Evolutionary conservation across 2,329 filamentous ascomycete species (phyloP), one percentile per base, ranked within the genome.

Genomic region (Bipolaris victoriae): DNA sequence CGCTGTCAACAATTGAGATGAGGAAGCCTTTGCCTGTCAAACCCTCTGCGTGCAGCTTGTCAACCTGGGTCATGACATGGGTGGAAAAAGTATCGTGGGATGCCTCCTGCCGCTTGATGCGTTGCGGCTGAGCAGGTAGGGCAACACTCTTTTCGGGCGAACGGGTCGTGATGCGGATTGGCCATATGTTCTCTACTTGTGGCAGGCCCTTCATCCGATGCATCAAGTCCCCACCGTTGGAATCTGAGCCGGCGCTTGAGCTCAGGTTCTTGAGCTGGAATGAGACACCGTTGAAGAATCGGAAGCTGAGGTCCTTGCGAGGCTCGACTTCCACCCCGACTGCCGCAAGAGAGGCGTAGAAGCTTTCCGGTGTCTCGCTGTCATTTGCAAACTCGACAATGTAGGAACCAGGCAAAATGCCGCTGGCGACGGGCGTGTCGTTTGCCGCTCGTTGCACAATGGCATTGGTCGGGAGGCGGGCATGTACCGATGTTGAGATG

Each of bases 11-110:
- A 29, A 82, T 68, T 5, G 72, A 80, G 16, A 83, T 72, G 20
- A 75, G 76, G 29, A 81, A 65, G 1, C 81, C 80, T 39, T 79
- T 76, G 18, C 82, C 81, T 1, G 76, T 81, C n/a, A 79, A 69
- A 7, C 81, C 80, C 31, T 75, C 69, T 3, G 72, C 76, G 11
- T 78, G 78, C n/a, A 82, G 71, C 47, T 64, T 67, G 35, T 76
- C 69, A 7, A 76, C 65, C 16, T 74, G 71, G 7, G 71, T 73
- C 67, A 73, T 70, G 16, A 73, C 62, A 47, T 76, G 73, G 2
- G 72, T 61, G 2, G 72, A 72, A 16, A 52, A 57, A 15, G n/a
- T 57, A 7, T 40, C 20, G 24, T 60, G 45, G 10, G 46, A 22
- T 18, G 41, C 16, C 15, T 33, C 44, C 45, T 61, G 63, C 6